Base-by-base conservation (phyloP, 2,329 filamentous ascomycete species). In the Beauveria asiatica region DNA sequence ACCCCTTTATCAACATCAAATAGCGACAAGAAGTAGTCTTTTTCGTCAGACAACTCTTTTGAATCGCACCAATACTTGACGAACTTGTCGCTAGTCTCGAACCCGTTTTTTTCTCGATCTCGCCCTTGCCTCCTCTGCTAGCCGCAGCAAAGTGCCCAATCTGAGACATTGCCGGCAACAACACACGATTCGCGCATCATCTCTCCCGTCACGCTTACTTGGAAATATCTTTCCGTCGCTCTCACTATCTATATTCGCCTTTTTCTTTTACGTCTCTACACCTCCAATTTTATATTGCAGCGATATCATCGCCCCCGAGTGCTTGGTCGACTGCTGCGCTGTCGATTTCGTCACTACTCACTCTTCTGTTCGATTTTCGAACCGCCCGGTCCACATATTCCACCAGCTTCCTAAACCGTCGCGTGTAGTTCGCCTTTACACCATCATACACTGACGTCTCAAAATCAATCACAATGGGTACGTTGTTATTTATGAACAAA, bases 391-490 rank as follows among this genome's bases (percentile, higher is more conserved):
- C 45, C 30, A 46, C 45, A 50, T 4, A 21, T 48, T n/a, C 37
- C 17, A 37, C 17, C 25, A 10, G 44, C 21, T 37, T 25, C 16
- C 19, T 19, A 16, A 59, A n/a, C 41, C 27, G 42, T 23, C 41
- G 49, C 46, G 27, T 25, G 10, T 27, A 49, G 10, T 16, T 41
- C 55, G 23, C 45, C 45, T 4, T 10, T 30, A 48, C 11, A 39
- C 6, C 57, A 37, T 17, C 39, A 23, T 19, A 51, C 17, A 30
- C 41, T 46, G 16, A 42, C n/a, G 23, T 49, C 25, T 9, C 8
- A 5, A 23, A 55, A 50, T 60, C 58, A 46, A 19, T 41, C 58
- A 50, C 33, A 50, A 60, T 60, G 59, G 59, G 59, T 60, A 56
- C 1, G 50, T 33, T 33, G 11, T 37, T 16, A 13, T 37, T 37